phyloP scores from a whole-genome alignment of 495 filamentous ascomycete species.

The Cercophora sp. region DNA sequence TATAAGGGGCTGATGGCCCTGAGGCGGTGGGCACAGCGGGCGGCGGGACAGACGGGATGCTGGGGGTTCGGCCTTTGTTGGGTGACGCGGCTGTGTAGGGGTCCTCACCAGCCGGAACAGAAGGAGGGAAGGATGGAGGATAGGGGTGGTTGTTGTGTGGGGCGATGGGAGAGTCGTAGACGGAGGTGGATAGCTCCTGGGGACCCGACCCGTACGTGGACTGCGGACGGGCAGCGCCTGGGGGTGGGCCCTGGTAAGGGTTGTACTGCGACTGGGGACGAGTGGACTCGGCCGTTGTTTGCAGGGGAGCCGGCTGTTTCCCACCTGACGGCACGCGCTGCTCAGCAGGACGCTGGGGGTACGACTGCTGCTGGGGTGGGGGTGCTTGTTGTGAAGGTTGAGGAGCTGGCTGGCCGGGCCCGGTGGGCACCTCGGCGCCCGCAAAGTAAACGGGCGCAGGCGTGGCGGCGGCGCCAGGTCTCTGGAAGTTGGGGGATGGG shows the following conservation, averaged over 20 bases:
- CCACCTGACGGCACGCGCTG: conserved; percentile 37
- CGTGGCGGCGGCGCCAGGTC: conserved; percentile 27
- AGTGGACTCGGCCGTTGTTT: conserved; percentile 38
- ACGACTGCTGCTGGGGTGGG: conserved; percentile 30
- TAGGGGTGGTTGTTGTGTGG: conserved; percentile 43
- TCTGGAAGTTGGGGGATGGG: conserved; percentile 46
- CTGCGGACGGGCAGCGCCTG: conserved; percentile 53
- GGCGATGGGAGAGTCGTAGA: conserved; percentile 75
- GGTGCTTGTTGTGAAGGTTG: conserved; percentile 36
- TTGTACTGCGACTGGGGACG: conserved; percentile 40
- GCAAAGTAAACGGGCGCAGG: conserved; percentile 46
- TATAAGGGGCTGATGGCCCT: conserved; percentile 17
- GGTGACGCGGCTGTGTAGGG: conserved; percentile 38
- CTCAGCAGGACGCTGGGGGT: conserved; percentile 29
- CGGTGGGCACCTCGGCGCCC: conserved; percentile 41
- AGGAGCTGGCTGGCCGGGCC: conserved; percentile 23
- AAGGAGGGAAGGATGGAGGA: conserved; percentile 55
- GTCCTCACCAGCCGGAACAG: conserved; percentile 53
- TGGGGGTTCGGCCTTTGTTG: conserved; percentile 19
- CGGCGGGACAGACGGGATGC: conserved; percentile 23
- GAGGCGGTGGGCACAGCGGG: conserved; percentile 26
- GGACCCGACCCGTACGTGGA: conserved; percentile 69
- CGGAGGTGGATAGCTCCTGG: conserved; percentile 80
- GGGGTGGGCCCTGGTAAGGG: conserved; percentile 41
- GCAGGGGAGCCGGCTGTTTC: conserved; percentile 45